These are phyloP conservation scores for Acer negundo DNA, from an alignment of 345 rosid species.

Conservation along the genomic window DNA sequence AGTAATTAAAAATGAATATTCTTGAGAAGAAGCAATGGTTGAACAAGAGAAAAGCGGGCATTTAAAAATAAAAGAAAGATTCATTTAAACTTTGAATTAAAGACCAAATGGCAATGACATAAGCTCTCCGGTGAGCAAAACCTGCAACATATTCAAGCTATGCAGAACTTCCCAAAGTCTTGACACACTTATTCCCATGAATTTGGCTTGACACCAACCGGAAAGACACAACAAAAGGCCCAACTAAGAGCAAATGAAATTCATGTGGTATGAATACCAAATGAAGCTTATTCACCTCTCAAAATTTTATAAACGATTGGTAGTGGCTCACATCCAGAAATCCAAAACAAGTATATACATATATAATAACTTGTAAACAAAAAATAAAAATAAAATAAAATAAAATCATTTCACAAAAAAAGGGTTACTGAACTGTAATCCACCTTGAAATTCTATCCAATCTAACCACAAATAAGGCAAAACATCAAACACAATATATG, in stretches of 20 bases:
- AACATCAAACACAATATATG: not conserved
- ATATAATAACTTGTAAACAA: not conserved
- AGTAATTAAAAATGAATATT: not conserved
- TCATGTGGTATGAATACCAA: not conserved
- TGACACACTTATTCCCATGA: not conserved
- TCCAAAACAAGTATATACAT: not conserved
- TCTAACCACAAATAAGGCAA: not conserved
- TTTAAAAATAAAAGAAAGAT: not conserved
- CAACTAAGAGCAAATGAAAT: not conserved
- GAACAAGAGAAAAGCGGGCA: not conserved
- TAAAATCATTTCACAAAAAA: not conserved
- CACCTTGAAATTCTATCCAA: no score
- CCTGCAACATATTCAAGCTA: not conserved
- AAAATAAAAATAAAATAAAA: no score
- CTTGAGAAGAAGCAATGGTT: not conserved
- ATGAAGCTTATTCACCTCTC: not conserved
- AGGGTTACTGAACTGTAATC: not conserved
- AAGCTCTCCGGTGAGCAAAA: not conserved
- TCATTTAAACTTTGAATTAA: not conserved
- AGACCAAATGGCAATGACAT: not conserved
- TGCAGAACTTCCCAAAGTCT: not conserved
- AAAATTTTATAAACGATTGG: not conserved
- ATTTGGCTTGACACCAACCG: not conserved
- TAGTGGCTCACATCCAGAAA: not conserved
- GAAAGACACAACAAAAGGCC: not conserved